phyloP scores from a whole-genome alignment of 2,329 filamentous ascomycete species.

The Arthrobotrys pseudoclavata region DNA sequence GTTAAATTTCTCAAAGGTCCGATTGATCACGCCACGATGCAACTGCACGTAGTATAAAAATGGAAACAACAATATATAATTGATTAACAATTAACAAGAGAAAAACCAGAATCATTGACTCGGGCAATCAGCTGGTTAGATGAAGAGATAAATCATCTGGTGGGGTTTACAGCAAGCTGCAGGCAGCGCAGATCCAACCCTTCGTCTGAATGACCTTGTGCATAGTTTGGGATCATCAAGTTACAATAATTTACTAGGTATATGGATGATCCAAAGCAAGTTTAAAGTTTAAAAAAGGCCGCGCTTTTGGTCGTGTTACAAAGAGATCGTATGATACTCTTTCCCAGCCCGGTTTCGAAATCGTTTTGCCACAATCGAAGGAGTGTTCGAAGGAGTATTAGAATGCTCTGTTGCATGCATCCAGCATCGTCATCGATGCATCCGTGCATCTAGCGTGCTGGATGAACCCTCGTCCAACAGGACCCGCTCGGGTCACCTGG shows the following conservation, averaged over 20 bases:
- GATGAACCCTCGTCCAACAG: neutral
- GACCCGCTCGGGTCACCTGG: conserved; percentile 38
- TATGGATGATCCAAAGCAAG: conserved; percentile 6
- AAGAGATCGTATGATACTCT: conserved; percentile 35
- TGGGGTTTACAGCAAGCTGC: too few species aligned
- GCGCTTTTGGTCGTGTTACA: conserved; percentile 18
- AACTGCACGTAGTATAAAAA: neutral
- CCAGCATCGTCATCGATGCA: conserved; percentile 39
- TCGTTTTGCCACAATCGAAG: conserved; percentile 41
- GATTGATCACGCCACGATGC: conserved; percentile 12
- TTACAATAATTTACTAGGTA: too few species aligned
- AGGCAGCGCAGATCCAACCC: conserved; percentile 11
- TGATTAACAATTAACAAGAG: neutral
- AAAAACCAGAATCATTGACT: neutral
- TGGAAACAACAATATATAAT: neutral
- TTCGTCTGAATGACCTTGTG: conserved; percentile 22
- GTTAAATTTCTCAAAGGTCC: neutral
- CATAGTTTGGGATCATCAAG: conserved; percentile 1
- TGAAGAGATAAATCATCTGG: neutral
- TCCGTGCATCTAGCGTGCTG: neutral
- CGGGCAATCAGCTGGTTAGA: conserved; percentile 10
- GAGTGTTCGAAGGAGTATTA: conserved; percentile 10
- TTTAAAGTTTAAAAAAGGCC: conserved; percentile 11
- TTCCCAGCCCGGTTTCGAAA: neutral
- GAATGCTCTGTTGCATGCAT: conserved; percentile 21